Percentiles rank a stretch among this genome's conserved stretches.
phyloP scores from a whole-genome alignment of 2,329 filamentous ascomycete genomes.

The Exophiala calicioides region DNA sequence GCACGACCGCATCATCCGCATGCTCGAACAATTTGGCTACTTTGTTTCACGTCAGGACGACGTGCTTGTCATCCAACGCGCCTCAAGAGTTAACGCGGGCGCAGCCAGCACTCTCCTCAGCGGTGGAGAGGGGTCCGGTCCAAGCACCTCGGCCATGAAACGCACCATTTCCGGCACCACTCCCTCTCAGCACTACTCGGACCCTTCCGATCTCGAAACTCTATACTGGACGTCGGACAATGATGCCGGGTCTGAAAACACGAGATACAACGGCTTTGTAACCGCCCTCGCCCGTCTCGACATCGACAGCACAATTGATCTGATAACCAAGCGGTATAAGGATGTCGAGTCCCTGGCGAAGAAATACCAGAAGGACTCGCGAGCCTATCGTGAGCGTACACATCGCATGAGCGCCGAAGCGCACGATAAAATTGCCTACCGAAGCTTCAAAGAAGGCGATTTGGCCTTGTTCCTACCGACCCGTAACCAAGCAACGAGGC shows the following conservation, averaged over 20 bases:
- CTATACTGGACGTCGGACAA: constrained; percentile 79
- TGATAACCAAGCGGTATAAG: constrained; percentile 83
- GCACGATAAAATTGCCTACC: constrained; percentile 94
- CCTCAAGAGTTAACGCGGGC: constrained; percentile 57
- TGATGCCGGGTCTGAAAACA: constrained; percentile 65
- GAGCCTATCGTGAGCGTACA: constrained; percentile 83
- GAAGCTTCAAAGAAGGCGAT: constrained; percentile 94
- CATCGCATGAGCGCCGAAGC: constrained; percentile 79
- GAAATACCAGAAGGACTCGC: constrained; percentile 88
- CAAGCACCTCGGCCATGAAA: constrained; percentile 36
- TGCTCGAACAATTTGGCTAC: constrained; percentile 86
- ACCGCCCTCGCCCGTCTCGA: constrained; percentile 75
- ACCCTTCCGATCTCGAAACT: constrained; percentile 68
- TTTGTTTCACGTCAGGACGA: constrained; percentile 73
- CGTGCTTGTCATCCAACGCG: constrained; percentile 73
- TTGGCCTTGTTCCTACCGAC: constrained; percentile 92
- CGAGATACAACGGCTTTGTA: constrained; percentile 75
- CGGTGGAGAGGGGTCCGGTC: constrained; percentile 35
- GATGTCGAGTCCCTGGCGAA: constrained; percentile 91
- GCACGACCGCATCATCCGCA: constrained; percentile 76
- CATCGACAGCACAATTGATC: constrained; percentile 79
- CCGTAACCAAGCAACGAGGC: constrained; percentile 86
- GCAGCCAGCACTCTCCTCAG: constrained; percentile 46
- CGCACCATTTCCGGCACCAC: constrained; percentile 53
- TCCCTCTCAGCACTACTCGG: constrained; percentile 57